Conservation (phyloP, 2,329 filamentous ascomycete genomes). For the Penicillium sp. region DNA sequence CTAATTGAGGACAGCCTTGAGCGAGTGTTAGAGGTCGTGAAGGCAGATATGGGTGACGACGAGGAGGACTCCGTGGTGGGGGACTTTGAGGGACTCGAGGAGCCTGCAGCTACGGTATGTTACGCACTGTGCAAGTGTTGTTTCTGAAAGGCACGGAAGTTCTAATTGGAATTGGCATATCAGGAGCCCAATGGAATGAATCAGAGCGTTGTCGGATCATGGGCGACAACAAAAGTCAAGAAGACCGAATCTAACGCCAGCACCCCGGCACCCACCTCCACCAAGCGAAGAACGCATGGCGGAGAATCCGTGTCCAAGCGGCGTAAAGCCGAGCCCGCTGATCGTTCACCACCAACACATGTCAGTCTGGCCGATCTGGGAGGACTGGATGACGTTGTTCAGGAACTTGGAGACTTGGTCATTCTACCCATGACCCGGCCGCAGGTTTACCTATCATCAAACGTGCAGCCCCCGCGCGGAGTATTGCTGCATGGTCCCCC, state of each 20-base stretch:
- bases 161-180: slow-evolving; percentile 1
- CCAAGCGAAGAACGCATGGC: slow-evolving; percentile 60
- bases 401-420: slow-evolving; percentile 67
- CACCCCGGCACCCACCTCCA: slow-evolving; percentile 27
- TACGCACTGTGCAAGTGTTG: slow-evolving; percentile 18
- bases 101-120: slow-evolving; percentile 34
- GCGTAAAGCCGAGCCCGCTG: slow-evolving; percentile 58
- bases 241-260: slow-evolving; percentile 32
- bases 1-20: slow-evolving; percentile 83
- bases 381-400: slow-evolving; percentile 70
- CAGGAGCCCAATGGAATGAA: slow-evolving; percentile 64
- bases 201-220: slow-evolving; percentile 60
- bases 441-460: slow-evolving; percentile 63
- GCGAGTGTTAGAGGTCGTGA: slow-evolving; percentile 71
- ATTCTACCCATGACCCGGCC: slow-evolving; percentile 70
- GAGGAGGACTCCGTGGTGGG: slow-evolving; percentile 52
- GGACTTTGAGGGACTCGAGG: slow-evolving; percentile 52
- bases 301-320: slow-evolving; percentile 68
- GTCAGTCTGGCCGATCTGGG: slow-evolving; percentile 71
- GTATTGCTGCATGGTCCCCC: slow-evolving; percentile 80
- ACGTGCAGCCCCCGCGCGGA: slow-evolving; percentile 69
- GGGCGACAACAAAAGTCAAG: slow-evolving; percentile 47
- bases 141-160: background rate
- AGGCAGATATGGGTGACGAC: slow-evolving; percentile 61
- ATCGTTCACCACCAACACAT: slow-evolving; percentile 65